Percentiles rank a stretch among this genome's conserved stretches.
These are phyloP conservation scores for Papilionanthe hybrid DNA, from an alignment of 116 monocot genomes.

Conservation along the genomic window DNA sequence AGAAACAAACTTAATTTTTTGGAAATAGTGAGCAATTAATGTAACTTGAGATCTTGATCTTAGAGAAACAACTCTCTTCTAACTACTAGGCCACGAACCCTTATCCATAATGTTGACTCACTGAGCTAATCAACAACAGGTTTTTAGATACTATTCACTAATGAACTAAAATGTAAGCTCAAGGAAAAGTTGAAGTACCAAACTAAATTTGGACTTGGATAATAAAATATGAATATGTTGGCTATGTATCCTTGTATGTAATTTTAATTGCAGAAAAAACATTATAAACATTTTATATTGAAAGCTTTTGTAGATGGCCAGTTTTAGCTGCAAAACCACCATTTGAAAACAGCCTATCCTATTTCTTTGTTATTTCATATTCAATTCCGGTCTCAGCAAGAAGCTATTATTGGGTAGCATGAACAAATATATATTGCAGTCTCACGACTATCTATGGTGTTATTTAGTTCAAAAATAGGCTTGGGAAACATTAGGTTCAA, in stretches of 20 bases:
- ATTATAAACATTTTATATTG: background rate
- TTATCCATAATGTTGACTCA: no score
- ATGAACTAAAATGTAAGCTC: background rate
- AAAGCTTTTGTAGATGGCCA: background rate
- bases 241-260: background rate
- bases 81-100: no score
- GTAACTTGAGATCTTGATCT: no score
- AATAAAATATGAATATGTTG: background rate
- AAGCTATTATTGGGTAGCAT: slow-evolving; percentile 4
- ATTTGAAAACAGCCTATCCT: background rate
- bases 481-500: background rate
- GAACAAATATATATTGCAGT: background rate
- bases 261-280: background rate
- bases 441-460: background rate
- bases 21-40: no score
- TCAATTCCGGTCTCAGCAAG: background rate
- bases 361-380: background rate
- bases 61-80: no score
- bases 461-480: background rate
- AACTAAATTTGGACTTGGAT: background rate
- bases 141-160: background rate
- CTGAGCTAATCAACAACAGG: background rate
- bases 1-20: no score
- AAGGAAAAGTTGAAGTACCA: background rate
- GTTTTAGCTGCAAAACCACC: background rate